Evolutionary conservation across 257 asterid species (phyloP), one percentile per base, ranked within the genome.

Genomic region (Cordia subcordata): DNA sequence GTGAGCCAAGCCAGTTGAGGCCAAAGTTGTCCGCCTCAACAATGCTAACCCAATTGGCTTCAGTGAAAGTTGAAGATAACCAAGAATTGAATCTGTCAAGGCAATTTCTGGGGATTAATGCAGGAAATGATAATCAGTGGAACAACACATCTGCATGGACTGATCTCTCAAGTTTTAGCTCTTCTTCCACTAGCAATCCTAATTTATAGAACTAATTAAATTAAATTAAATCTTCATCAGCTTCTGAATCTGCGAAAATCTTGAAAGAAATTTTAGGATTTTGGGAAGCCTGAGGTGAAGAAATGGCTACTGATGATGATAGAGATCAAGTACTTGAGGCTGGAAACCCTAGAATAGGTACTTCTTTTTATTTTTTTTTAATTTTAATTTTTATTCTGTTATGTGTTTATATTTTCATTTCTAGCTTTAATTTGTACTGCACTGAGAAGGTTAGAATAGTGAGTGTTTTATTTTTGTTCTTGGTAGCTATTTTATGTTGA

Each of bases 81-180:
- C 54, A 47, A 67, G 70, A 49, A 75, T 71, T 0, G 94, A 76
- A 64, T 51, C 55, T 84, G 70, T 71, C 83, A 6, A 76, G 91
- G 57, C 94, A 83, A 61, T 64, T 90, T 1, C 44, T 85, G 70
- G 86, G 84, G 23, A 64, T 72, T 38, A 61, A 58, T 5, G 47
- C 3, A 8, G 15, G 15, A 11, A 14, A 42, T 10, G 75, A 85
- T 15, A 85, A 78, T 57, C 87, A 93, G 82, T 81, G 80, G 69
- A 51, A 57, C 13, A 55, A 70, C 47, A 42, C 4, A 3, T 3
- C 65, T 19, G 68, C 73, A 45, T 91, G 96, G 98, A 85, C 82
- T 0, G 94, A 91, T 53, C 82, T 88, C 61, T 74, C 95, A 6
- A 76, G 82, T 64, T 90, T 90, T 76, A 83, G 87, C 65, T 83